Base-by-base conservation (phyloP, 1,284 basidiomycete species). In the Pascua guehoae region DNA sequence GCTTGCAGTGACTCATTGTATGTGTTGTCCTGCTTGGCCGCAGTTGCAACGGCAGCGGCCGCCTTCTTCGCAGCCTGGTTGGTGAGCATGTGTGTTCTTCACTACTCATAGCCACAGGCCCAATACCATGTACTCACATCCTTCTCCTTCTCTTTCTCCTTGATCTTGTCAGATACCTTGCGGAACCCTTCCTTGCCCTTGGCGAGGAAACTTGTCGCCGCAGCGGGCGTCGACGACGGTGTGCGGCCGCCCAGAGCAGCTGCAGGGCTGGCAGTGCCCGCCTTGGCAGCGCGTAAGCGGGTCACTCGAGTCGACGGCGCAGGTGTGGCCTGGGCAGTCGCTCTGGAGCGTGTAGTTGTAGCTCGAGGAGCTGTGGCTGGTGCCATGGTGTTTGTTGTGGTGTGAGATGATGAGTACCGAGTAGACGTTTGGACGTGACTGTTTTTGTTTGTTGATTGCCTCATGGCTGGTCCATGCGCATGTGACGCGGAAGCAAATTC, bases 131-230 rank as follows among this genome's bases (percentile, higher is more conserved):
- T 10, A 53, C 54, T n/a, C 32, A 58, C 56, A 44, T 58, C 56
- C 24, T 36, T 46, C 46, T 54, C 58, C 52, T 54, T 58, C 41
- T 68, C 69, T 57, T 71, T 72, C 51, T 72, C 62, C 42, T 65
- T 67, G 41, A 72, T 64, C 62, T 74, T 74, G 45, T 70, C 70
- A 0, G 70, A 72, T 0, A 73, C 70, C 44, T 69, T 73, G 49
- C 71, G 61, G 12, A 75, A 54, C 0, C 68, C 70, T 39, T 70
- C 71, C 59, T 69, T 71, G 16, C 67, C 57, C 52, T 65, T 72
- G 3, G 71, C 67, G 12, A 75, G 57, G 5, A 75, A 41, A 1
- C 70, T 64, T n/a, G 14, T 17, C 9, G 42, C n/a, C 42, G n/a
- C 16, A 5, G 12, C n/a, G n/a, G 32, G 10, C n/a, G 15, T 44